Percentiles rank a stretch among this genome's conserved stretches.
phyloP scores from a whole-genome alignment of 257 asterid species.

The Salvia hispanica region DNA sequence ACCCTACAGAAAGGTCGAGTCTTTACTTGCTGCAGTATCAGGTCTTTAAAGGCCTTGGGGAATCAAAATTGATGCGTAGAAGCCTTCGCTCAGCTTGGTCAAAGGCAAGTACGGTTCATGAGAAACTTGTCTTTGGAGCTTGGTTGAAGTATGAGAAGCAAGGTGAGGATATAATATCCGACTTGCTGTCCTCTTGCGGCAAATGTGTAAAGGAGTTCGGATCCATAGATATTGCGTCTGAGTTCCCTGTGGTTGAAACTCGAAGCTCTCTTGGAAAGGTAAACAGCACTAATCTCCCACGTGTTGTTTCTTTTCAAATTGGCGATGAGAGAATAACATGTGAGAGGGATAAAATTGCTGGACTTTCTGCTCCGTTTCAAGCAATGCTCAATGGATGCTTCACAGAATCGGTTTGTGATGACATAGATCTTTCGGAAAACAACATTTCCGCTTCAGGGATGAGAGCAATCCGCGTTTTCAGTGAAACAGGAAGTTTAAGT shows the following conservation, averaged over 20 bases:
- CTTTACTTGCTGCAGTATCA: slow-evolving; percentile 86
- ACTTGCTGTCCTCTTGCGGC: slow-evolving; percentile 77
- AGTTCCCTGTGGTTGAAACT: slow-evolving; percentile 46
- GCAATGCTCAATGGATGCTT: slow-evolving; percentile 96
- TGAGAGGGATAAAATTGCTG: slow-evolving; percentile 71
- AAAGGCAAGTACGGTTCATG: slow-evolving; percentile 72
- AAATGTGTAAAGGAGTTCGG: slow-evolving; percentile 80
- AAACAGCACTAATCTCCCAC: slow-evolving; percentile 30
- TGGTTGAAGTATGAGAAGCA: slow-evolving; percentile 95
- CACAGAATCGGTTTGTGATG: slow-evolving; percentile 70
- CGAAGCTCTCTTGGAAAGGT: slow-evolving; percentile 26
- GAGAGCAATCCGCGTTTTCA: slow-evolving; percentile 63
- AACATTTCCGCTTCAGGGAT: slow-evolving; percentile 73
- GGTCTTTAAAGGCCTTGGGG: slow-evolving; percentile 95
- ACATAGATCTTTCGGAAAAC: slow-evolving; percentile 84
- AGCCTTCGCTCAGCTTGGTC: slow-evolving; percentile 90
- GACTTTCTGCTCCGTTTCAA: slow-evolving; percentile 82
- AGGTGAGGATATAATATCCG: slow-evolving; percentile 74
- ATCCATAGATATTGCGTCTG: slow-evolving; percentile 71
- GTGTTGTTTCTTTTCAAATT: slow-evolving; percentile 60
- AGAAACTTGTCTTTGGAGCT: slow-evolving; percentile 83
- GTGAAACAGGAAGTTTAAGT: slow-evolving; percentile 54
- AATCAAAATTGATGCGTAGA: slow-evolving; percentile 82
- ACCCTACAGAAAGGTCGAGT: slow-evolving; percentile 62
- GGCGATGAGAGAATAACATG: slow-evolving; percentile 76